These are phyloP conservation scores for Desmodesmus armatus DNA, from an alignment of 139 green algal species.

Conservation along the genomic window DNA sequence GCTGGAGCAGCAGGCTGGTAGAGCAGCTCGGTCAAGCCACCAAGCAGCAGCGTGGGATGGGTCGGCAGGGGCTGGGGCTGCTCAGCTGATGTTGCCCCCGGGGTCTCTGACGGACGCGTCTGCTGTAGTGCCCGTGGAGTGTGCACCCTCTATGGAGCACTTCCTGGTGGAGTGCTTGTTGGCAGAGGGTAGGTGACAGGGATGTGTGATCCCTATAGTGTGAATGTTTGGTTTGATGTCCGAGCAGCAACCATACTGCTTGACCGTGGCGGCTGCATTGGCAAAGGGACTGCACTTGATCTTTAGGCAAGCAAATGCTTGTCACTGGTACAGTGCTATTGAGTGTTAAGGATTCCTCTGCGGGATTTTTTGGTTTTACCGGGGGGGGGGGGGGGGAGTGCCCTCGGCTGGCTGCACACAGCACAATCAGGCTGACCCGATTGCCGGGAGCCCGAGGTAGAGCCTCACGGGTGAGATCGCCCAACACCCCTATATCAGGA, in stretches of 20 bases:
- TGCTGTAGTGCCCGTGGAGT: slow-evolving; percentile 5
- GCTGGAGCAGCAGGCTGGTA: background rate
- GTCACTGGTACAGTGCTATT: no score
- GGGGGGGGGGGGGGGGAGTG: no score
- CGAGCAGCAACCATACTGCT: background rate
- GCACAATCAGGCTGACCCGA: no score
- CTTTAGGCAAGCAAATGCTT: no score
- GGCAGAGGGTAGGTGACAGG: slow-evolving; percentile 24
- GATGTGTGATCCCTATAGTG: background rate
- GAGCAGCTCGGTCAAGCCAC: background rate
- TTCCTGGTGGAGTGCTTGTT: slow-evolving; percentile 71
- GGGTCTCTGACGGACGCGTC: slow-evolving; percentile 56
- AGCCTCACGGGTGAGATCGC: no score
- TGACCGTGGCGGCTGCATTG: background rate
- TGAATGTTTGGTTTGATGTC: no score
- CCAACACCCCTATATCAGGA: no score
- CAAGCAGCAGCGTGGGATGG: background rate
- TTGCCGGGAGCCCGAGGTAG: no score
- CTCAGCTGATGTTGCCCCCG: slow-evolving; percentile 58
- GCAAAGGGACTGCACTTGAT: no score
- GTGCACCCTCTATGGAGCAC: slow-evolving; percentile 67
- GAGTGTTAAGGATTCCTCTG: no score
- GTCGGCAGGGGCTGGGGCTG: background rate
- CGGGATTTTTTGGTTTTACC: no score
- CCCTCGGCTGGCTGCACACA: no score